Percentiles rank a stretch among this genome's conserved stretches.
Conservation (phyloP, 108 stramenopile species). For the Cylindrotheca fusiformis region DNA sequence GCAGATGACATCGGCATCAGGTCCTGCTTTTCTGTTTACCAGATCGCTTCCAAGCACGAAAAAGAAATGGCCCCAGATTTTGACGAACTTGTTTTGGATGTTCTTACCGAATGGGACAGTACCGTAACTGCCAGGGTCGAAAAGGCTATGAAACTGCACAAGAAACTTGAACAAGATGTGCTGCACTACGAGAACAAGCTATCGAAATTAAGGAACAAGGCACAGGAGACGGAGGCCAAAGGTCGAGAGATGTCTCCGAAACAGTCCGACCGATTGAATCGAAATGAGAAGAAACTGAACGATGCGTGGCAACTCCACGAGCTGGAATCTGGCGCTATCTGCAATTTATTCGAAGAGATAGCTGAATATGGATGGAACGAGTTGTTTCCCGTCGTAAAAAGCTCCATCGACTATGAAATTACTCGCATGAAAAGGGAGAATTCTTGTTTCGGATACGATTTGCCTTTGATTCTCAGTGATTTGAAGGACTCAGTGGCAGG, state of each 20-base stretch:
- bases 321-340: conserved; percentile 1
- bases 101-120: conserved; percentile 29
- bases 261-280: conserved; percentile 13
- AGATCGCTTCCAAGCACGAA: not conserved
- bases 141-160: conserved; percentile 12
- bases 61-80: conserved; percentile 9
- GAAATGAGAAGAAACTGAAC: conserved; percentile 29
- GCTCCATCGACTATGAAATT: not conserved
- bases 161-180: conserved; percentile 7
- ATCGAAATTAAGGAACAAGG: conserved; percentile 19
- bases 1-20: not conserved
- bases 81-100: conserved; percentile 16
- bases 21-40: conserved; percentile 2
- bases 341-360: conserved; percentile 24
- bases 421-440: not conserved
- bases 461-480: not conserved
- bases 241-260: conserved; percentile 7
- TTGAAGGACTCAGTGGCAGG: not conserved
- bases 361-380: conserved; percentile 25
- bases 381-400: conserved; percentile 5
- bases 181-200: conserved; percentile 34
- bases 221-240: conserved; percentile 22
- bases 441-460: not conserved
- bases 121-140: conserved; percentile 22
- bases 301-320: conserved; percentile 16